Evolutionary conservation across 306 rosid species (phyloP).

Genomic region (Hippophae rhamnoides): DNA sequence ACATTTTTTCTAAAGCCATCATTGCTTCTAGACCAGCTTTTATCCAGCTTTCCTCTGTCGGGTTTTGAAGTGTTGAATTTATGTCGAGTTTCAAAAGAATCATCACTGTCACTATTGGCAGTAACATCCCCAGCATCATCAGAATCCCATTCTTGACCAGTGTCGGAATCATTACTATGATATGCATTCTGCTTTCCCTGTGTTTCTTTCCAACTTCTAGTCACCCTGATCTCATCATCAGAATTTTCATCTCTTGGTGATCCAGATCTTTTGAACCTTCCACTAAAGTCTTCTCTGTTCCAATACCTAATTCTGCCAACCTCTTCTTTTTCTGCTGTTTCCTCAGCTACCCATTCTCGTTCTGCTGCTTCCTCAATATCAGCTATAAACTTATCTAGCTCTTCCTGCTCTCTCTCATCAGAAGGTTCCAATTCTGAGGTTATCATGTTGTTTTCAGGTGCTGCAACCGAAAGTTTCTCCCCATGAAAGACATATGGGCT

Average conservation of each 20-base stretch:
- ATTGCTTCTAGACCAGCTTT: too few species aligned
- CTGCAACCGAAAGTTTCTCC: slow-evolving; percentile 34
- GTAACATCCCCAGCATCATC: slow-evolving; percentile 32
- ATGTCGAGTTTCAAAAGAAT: background rate
- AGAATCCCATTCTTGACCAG: slow-evolving; percentile 25
- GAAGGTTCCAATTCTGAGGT: slow-evolving; percentile 37
- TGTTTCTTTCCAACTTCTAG: slow-evolving; percentile 36
- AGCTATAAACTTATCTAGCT: slow-evolving; percentile 75
- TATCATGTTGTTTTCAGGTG: slow-evolving; percentile 30
- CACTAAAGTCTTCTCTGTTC: slow-evolving; percentile 78
- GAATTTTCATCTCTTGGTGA: slow-evolving; percentile 33
- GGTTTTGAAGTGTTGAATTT: too few species aligned
- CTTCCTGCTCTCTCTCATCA: slow-evolving; percentile 70
- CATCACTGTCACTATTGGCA: slow-evolving; percentile 27
- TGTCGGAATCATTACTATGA: slow-evolving; percentile 38
- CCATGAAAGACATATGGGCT: slow-evolving; percentile 72
- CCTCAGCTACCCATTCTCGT: slow-evolving; percentile 86
- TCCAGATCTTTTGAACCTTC: slow-evolving; percentile 61
- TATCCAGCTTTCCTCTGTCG: too few species aligned
- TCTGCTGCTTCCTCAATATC: slow-evolving; percentile 98
- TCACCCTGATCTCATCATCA: slow-evolving; percentile 31
- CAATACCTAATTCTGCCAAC: slow-evolving; percentile 53
- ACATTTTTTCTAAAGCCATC: too few species aligned
- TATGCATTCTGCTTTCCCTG: slow-evolving; percentile 28
- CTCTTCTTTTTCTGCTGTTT: slow-evolving; percentile 84